Percentiles rank a stretch among this genome's conserved stretches.
phyloP scores from a whole-genome alignment of 768 basidiomycete genomes.

The Russula olivacea region DNA sequence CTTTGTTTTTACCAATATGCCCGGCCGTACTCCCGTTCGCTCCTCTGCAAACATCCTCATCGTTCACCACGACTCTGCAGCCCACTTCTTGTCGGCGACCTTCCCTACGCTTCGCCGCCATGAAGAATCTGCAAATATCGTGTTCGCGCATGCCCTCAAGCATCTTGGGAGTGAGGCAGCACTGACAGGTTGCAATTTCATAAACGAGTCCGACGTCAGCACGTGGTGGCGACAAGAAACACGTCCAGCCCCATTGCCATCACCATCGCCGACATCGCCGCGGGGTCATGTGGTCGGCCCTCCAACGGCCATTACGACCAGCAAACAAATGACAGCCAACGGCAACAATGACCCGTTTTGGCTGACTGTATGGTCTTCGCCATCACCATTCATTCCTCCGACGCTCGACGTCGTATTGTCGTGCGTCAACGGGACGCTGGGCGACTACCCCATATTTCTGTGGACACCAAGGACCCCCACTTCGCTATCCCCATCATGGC shows the following conservation, averaged over 20 bases:
- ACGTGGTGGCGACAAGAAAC: slow-evolving; percentile 28
- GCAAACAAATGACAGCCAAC: too few relatives aligned
- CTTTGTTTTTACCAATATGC: slow-evolving; percentile 27
- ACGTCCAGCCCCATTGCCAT: background rate
- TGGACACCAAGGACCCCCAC: slow-evolving; percentile 37
- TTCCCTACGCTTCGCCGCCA: slow-evolving; percentile 40
- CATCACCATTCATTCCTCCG: slow-evolving; percentile 28
- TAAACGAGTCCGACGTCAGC: slow-evolving; percentile 32
- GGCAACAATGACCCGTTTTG: slow-evolving; percentile 35
- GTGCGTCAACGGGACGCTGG: slow-evolving; percentile 40
- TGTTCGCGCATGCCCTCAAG: slow-evolving; percentile 47
- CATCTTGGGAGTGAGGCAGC: slow-evolving; percentile 36
- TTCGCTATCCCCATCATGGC: slow-evolving; percentile 31
- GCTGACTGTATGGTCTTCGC: slow-evolving; percentile 45
- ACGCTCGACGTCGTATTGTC: slow-evolving; percentile 43
- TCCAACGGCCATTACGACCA: background rate
- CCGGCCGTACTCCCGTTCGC: slow-evolving; percentile 31
- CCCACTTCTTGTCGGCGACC: slow-evolving; percentile 38
- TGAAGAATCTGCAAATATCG: slow-evolving; percentile 47
- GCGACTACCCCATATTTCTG: slow-evolving; percentile 49
- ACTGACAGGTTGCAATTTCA: slow-evolving; percentile 36
- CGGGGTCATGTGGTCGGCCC: slow-evolving; percentile 21
- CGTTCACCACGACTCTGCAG: slow-evolving; percentile 38
- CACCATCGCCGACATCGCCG: slow-evolving; percentile 10
- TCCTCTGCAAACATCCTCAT: slow-evolving; percentile 29